Base-by-base conservation (phyloP, 176 grass and related monocot genomes). In the Oryza longistaminata region DNA sequence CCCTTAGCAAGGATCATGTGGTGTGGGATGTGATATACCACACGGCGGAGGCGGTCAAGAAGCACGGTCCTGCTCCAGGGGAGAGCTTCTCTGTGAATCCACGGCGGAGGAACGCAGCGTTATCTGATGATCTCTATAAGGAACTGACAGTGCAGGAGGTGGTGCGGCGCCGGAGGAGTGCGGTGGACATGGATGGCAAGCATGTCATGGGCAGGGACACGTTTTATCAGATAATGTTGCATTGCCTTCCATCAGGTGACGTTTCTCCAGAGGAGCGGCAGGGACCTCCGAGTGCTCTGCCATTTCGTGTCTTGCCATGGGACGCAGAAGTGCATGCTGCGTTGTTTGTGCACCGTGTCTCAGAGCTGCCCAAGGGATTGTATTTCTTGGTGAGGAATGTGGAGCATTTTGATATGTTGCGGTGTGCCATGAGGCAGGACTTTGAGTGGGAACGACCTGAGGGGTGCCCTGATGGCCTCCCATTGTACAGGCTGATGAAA, bases 341-440 rank as follows among this genome's bases (percentile, higher is more conserved):
- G 9, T 55, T 97, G 62, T 95, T 95, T 82, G 95, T 95, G 73
- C 95, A 95, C 80, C 86, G 89, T 5, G 73, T 97, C 39, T 71
- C 75, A 7, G 90, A 85, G 31, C 73, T 97, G n/a, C 89, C 89
- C 5, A 93, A 81, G 42, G 95, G 95, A 26, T 53, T 97, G 42
- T 97, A 97, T 74, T 95, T 97, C 84, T 76, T 97, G 43, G 89
- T 97, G 67, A 94, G 95, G 66, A 97, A 97, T 61, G 87, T 93
- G 39, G 87, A 91, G 19, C 95, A 97, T 83, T 89, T 97, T 37
- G 91, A 90, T 87, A 46, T 73, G 2, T 82, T 97, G 17, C 92
- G 50, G 65, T 62, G 5, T 16, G 87, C 93, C 19, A 91, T 95
- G 90, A 92, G 79, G 27, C 82, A 90, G 13, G 89, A 92, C 11